These are phyloP conservation scores for Epicoccum nigrum DNA, from an alignment of 2,329 filamentous ascomycete species.

Conservation along the genomic window DNA sequence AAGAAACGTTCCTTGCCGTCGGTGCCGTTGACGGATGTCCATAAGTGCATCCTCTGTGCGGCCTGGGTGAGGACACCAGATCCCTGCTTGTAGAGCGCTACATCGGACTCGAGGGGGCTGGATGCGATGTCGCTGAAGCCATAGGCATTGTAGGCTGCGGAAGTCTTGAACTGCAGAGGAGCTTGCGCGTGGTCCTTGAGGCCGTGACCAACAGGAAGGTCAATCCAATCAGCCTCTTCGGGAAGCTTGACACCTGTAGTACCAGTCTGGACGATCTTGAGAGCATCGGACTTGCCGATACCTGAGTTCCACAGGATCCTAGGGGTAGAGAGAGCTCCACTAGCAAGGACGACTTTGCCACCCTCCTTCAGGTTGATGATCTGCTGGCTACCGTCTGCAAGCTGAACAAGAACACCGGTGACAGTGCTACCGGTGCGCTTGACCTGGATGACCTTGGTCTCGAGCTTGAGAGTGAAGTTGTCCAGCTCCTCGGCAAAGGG, in stretches of 20 bases:
- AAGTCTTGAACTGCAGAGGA: slow-evolving; percentile 21
- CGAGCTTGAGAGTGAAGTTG: slow-evolving; percentile 33
- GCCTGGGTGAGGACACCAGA: slow-evolving; percentile 14
- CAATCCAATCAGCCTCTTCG: slow-evolving; percentile 27
- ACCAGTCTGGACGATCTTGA: slow-evolving; percentile 26
- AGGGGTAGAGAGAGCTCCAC: slow-evolving; percentile 60
- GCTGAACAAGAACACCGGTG: slow-evolving; percentile 30
- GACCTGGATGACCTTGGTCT: slow-evolving; percentile 31
- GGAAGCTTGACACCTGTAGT: slow-evolving; percentile 25
- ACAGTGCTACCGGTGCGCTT: slow-evolving; percentile 24
- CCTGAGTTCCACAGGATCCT: slow-evolving; percentile 34
- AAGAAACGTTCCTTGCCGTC: slow-evolving; percentile 37
- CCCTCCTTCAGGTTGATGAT: slow-evolving; percentile 64
- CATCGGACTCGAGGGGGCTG: slow-evolving; percentile 3
- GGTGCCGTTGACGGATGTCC: slow-evolving; percentile 45
- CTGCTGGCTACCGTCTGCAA: slow-evolving; percentile 63
- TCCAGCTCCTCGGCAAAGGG: slow-evolving; percentile 20
- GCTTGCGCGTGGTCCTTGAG: slow-evolving; percentile 33
- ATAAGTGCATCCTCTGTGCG: slow-evolving; percentile 17
- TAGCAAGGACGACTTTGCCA: slow-evolving; percentile 53
- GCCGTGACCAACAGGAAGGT: slow-evolving; percentile 39
- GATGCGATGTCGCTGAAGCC: slow-evolving; percentile 42
- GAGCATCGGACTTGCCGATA: slow-evolving; percentile 33
- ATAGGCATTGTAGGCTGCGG: slow-evolving; percentile 44
- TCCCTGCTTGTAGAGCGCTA: slow-evolving; percentile 12